These are phyloP conservation scores for Boletus rubescentipes DNA, from an alignment of 768 basidiomycete species.

Conservation along the genomic window DNA sequence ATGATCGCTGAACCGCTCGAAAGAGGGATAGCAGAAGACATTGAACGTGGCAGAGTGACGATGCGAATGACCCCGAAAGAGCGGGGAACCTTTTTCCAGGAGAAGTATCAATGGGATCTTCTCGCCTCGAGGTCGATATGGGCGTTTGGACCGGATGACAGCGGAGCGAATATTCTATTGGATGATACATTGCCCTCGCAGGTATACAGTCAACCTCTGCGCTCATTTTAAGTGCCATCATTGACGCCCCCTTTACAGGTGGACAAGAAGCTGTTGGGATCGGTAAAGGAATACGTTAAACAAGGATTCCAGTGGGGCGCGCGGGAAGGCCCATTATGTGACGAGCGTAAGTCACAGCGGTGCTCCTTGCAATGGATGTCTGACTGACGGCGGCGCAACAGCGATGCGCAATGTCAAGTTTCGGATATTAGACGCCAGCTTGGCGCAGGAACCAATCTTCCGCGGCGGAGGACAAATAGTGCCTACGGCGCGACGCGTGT, in stretches of 20 bases:
- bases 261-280: constrained; percentile 88
- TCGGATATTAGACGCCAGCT: constrained; percentile 86
- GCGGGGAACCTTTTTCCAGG: constrained; percentile 92
- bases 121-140: constrained; percentile 97
- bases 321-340: constrained; percentile 95
- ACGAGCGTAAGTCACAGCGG: constrained; percentile 81
- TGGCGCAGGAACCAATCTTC: constrained; percentile 96
- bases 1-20: constrained; percentile 99
- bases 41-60: constrained; percentile 88
- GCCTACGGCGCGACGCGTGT: constrained; percentile 96
- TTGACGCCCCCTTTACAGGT: constrained; percentile 46
- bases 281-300: constrained; percentile 93
- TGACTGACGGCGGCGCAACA: constrained; percentile 31
- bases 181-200: constrained; percentile 97
- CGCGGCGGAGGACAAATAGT: constrained; percentile 98
- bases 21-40: constrained; percentile 92
- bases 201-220: constrained; percentile 43
- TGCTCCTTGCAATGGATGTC: neutral
- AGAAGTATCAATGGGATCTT: constrained; percentile 97
- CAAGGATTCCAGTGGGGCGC: constrained; percentile 99
- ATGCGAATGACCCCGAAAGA: constrained; percentile 97
- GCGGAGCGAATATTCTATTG: constrained; percentile 88
- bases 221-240: neutral
- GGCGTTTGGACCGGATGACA: constrained; percentile 98
- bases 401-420: constrained; percentile 99